Conservation (phyloP, 306 rosid genomes). For the Vigna unguiculata region DNA sequence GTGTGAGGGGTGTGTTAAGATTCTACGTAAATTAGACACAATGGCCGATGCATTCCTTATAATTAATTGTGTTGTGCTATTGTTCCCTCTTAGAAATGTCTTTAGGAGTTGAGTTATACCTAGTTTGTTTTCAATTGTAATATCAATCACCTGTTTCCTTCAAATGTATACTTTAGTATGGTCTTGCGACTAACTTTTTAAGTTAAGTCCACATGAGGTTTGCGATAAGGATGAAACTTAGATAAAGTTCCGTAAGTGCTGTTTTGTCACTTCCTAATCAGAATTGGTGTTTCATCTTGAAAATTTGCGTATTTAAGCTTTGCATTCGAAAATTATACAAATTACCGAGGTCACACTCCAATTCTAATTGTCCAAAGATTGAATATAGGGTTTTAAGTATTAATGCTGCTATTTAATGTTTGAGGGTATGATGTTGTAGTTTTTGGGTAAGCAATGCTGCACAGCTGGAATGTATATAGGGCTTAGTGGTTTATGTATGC, state of each 20-base stretch:
- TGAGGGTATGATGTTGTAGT: neutral
- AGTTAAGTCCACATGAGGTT: neutral
- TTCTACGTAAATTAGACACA: neutral
- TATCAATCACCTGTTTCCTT: neutral
- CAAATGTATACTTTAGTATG: neutral
- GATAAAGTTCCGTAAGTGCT: neutral
- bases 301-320: neutral
- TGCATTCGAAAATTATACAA: neutral
- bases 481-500: constrained; percentile 6
- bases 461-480: neutral
- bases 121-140: neutral
- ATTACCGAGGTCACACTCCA: neutral
- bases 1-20: constrained; percentile 2
- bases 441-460: neutral
- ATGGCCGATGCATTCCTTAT: neutral
- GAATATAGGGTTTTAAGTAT: neutral
- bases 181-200: neutral
- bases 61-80: neutral
- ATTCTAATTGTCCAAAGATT: neutral
- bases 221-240: neutral
- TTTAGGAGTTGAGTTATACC: neutral
- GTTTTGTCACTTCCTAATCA: neutral
- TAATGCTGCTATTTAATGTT: neutral
- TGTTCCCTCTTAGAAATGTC: neutral
- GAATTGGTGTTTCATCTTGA: neutral